Evolutionary conservation across 306 rosid genomes (phyloP).

Genomic region (Cicer bijugum): DNA sequence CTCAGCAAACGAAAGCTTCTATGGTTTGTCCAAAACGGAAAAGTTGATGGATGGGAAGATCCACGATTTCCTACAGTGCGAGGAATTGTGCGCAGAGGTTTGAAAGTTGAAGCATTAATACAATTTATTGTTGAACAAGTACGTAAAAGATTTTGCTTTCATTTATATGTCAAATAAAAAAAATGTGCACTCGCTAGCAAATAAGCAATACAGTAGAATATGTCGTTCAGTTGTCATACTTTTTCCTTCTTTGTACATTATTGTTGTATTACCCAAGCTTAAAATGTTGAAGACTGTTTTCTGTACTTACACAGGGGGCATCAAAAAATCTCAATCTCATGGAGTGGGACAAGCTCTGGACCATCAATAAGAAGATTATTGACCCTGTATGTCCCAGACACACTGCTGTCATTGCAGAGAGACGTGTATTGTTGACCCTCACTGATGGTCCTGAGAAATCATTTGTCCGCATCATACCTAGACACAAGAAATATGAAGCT

Average conservation of each 20-base stretch:
- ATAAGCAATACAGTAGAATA: slow-evolving; percentile 6
- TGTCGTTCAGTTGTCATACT: neutral
- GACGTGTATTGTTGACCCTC: slow-evolving; percentile 70
- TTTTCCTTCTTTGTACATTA: slow-evolving; percentile 13
- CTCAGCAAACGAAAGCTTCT: slow-evolving; percentile 95
- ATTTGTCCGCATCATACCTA: slow-evolving; percentile 73
- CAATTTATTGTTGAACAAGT: slow-evolving; percentile 97
- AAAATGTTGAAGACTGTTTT: slow-evolving; percentile 34
- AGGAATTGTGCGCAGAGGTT: slow-evolving; percentile 92
- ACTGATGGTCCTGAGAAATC: slow-evolving; percentile 87
- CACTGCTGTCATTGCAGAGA: slow-evolving; percentile 76
- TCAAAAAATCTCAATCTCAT: slow-evolving; percentile 94
- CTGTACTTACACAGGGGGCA: slow-evolving; percentile 68
- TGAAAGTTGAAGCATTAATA: slow-evolving; percentile 82
- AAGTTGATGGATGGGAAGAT: slow-evolving; percentile 97
- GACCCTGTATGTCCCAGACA: slow-evolving; percentile 97
- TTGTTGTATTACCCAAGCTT: slow-evolving; percentile 11
- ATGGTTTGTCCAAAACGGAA: slow-evolving; percentile 94
- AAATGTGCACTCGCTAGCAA: slow-evolving; percentile 35
- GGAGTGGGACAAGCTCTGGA: slow-evolving; percentile 99
- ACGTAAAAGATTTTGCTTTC: slow-evolving; percentile 34
- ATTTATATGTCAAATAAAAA: slow-evolving; percentile 12
- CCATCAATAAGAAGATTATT: slow-evolving; percentile 86
- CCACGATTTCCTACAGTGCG: slow-evolving; percentile 93
- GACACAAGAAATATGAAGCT: slow-evolving; percentile 87